These are phyloP conservation scores for Canna indica DNA, from an alignment of 176 grass and related monocot genomes.

Conservation along the genomic window DNA sequence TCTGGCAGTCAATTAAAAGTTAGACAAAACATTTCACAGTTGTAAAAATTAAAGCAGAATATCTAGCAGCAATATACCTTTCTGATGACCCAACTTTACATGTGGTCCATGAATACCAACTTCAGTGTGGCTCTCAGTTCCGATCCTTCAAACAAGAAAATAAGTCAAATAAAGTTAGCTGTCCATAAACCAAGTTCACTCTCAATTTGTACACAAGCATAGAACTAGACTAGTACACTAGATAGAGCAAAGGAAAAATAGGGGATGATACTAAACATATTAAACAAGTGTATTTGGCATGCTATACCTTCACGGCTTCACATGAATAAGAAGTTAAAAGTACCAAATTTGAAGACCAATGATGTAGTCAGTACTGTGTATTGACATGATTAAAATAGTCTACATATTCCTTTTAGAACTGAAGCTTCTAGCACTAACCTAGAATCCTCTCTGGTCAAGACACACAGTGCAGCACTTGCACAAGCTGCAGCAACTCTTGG, in stretches of 20 bases:
- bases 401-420: constrained; percentile 11
- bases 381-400: neutral
- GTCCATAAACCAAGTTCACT: constrained; percentile 6
- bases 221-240: neutral
- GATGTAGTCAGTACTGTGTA: neutral
- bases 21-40: neutral
- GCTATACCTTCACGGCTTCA: neutral
- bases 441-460: constrained; percentile 61
- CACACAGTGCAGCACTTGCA: constrained; percentile 60
- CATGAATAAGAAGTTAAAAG: neutral
- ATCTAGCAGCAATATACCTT: constrained; percentile 38
- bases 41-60: neutral
- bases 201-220: constrained; percentile 7
- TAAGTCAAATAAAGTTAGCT: neutral
- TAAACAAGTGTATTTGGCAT: neutral
- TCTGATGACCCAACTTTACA: constrained; percentile 28
- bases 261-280: neutral
- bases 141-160: constrained; percentile 34
- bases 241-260: neutral
- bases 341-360: neutral
- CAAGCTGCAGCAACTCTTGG: constrained; percentile 94
- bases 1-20: constrained; percentile 1
- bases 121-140: constrained; percentile 54
- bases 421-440: constrained; percentile 28
- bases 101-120: constrained; percentile 32